Percentiles rank a stretch among this genome's conserved stretches.
Evolutionary conservation across 2,329 filamentous ascomycete species (phyloP).

Genomic region (Penicillium sp.): DNA sequence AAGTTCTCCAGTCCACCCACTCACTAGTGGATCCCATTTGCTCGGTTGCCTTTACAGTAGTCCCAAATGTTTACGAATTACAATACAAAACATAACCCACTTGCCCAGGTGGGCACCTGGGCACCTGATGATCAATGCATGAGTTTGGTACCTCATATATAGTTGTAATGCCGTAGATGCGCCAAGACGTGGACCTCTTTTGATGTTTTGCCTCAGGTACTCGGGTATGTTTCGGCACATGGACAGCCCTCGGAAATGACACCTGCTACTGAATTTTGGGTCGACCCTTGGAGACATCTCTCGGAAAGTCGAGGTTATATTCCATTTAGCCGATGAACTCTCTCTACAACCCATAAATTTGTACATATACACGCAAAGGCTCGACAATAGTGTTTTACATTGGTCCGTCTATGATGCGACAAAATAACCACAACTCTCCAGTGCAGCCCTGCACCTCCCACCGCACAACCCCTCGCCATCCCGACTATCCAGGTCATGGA

Average conservation of each 20-base stretch:
- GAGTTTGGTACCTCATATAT: not conserved
- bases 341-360: not conserved
- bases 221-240: not conserved
- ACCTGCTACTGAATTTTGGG: not conserved
- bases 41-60: constrained; percentile 4
- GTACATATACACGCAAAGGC: not conserved
- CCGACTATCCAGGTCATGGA: constrained; percentile 25
- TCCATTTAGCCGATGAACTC: not conserved
- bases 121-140: not conserved
- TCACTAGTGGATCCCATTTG: constrained; percentile 4
- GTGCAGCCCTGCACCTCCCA: constrained; percentile 28
- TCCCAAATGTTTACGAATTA: not conserved
- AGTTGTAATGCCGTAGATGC: not conserved
- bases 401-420: constrained; percentile 41
- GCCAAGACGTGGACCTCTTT: not conserved
- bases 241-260: not conserved
- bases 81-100: not conserved
- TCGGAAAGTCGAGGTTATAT: not conserved
- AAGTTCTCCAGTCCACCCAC: constrained; percentile 2
- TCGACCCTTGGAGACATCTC: not conserved
- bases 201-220: not conserved
- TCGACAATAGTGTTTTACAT: constrained; percentile 37
- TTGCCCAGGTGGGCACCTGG: no score
- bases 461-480: constrained; percentile 18
- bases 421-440: constrained; percentile 31